A percentile compares a stretch with the other conserved stretches of the same genome.
Evolutionary conservation across 2,329 filamentous ascomycete genomes (phyloP).

Genomic region (Pseudopyricularia javanii): DNA sequence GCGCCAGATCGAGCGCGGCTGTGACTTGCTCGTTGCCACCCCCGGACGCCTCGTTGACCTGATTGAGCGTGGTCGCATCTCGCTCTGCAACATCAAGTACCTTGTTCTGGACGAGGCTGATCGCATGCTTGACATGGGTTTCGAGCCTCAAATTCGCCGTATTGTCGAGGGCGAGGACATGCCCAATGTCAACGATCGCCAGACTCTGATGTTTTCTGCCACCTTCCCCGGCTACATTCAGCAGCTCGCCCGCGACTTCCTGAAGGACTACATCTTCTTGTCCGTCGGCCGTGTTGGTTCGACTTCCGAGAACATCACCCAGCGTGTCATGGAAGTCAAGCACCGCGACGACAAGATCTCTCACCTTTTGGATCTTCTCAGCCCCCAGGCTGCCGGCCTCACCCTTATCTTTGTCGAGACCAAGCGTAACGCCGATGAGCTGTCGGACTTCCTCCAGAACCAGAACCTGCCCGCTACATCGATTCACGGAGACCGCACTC

Average conservation of each 20-base stretch:
- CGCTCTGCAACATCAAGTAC: conserved; percentile 97
- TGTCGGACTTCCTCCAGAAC: conserved; percentile 97
- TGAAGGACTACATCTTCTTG: conserved; percentile 98
- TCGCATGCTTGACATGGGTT: conserved; percentile 99
- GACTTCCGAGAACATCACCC: conserved; percentile 99
- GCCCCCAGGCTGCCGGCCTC: conserved; percentile 57
- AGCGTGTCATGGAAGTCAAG: conserved; percentile 95
- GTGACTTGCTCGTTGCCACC: conserved; percentile 92
- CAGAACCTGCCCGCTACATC: conserved; percentile 97
- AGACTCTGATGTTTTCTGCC: conserved; percentile 99
- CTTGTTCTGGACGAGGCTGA: conserved; percentile 97
- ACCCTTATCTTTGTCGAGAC: conserved; percentile 98
- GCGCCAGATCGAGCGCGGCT: conserved; percentile 93
- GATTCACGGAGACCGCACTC: conserved; percentile 96
- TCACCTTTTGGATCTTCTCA: conserved; percentile 89
- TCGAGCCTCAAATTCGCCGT: conserved; percentile 97
- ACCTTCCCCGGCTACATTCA: conserved; percentile 99
- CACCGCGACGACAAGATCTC: conserved; percentile 87
- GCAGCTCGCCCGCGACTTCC: conserved; percentile 96
- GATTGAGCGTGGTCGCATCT: conserved; percentile 97
- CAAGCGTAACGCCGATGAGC: conserved; percentile 96
- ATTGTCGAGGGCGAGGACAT: conserved; percentile 99
- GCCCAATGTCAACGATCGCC: conserved; percentile 69
- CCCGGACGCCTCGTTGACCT: conserved; percentile 95
- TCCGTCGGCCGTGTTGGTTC: conserved; percentile 97